Base-by-base conservation (phyloP, 257 asterid species). In the Lantana camara region DNA sequence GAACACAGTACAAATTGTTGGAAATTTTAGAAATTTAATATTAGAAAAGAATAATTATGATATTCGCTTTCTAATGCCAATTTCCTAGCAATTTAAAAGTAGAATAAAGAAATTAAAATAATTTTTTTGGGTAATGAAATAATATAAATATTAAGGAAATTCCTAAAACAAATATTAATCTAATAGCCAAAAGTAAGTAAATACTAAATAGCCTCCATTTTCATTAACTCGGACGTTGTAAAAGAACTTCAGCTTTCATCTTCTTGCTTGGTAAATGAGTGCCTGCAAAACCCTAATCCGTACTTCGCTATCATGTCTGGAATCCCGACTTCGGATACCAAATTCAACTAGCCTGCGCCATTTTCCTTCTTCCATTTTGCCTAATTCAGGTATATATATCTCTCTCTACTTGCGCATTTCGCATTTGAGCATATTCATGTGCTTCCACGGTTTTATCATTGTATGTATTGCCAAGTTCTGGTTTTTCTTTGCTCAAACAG, bases 231-330 rank as follows among this genome's bases (percentile, higher is more conserved):
- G 55, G 5, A 48, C 72, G 71, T 24, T 67, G 66, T 60, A 15
- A 17, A 9, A 27, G 50, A 30, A 27, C 4, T 2, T 12, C 38
- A 27, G 42, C 62, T 10, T 34, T 67, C 75, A 15, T 48, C 76
- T 12, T 41, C 57, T 30, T 50, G 64, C 2, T 1, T 38, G 52
- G 73, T 64, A 64, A 75, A 87, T 90, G 97, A 77, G 66, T 37
- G 73, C 77, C 80, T 86, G 91, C 81, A 91, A 80, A 86, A 77
- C 96, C 96, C 93, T 91, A 77, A 57, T 74, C 54, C 90, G 95
- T n/a, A 49, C 88, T 21, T 76, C 96, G 10, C 16, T 85, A 24
- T 79, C 74, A 46, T 72, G 79, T 54, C 59, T 80, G 10, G 74
- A 82, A 48, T 71, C 71, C 69, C 72, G 68, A 72, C 60, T 83